A percentile compares a stretch with the other conserved stretches of the same genome.
These are phyloP conservation scores for Macrophomina phaseolina DNA, from an alignment of 2,329 filamentous ascomycete genomes.

Conservation along the genomic window DNA sequence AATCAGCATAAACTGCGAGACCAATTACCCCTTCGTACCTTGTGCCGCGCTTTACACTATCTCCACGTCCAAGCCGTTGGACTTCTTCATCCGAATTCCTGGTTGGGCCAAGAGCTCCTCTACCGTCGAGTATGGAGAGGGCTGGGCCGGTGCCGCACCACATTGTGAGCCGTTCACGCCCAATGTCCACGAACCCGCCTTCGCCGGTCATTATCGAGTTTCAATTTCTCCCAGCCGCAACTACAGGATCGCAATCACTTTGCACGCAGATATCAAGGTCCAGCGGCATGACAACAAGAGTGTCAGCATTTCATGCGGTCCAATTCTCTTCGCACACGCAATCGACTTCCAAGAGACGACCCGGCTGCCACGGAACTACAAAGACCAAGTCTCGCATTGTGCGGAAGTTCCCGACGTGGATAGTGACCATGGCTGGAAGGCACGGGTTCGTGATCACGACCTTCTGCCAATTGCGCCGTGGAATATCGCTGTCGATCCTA, in stretches of 20 bases:
- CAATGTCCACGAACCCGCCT: neutral
- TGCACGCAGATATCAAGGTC: neutral
- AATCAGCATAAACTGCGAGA: neutral
- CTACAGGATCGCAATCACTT: neutral
- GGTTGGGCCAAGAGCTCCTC: neutral
- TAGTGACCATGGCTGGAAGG: neutral
- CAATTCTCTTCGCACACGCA: neutral
- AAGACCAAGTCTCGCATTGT: slow-evolving; percentile 4
- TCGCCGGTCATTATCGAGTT: neutral
- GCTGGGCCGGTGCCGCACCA: too few species aligned
- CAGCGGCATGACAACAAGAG: neutral
- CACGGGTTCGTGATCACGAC: neutral
- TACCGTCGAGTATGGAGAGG: neutral
- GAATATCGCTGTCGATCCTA: slow-evolving; percentile 3
- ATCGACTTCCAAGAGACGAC: neutral
- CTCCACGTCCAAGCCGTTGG: neutral
- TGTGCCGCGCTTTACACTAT: neutral
- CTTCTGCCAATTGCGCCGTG: neutral
- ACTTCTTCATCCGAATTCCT: slow-evolving; percentile 11
- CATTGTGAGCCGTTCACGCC: neutral
- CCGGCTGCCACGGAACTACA: slow-evolving; percentile 1
- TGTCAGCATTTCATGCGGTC: neutral
- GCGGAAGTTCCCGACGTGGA: neutral
- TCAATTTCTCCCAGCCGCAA: neutral
- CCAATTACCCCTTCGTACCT: slow-evolving; percentile 12